Evolutionary conservation across 2,329 filamentous ascomycete species (phyloP).

Genomic region (Penicillium brevicompactum): DNA sequence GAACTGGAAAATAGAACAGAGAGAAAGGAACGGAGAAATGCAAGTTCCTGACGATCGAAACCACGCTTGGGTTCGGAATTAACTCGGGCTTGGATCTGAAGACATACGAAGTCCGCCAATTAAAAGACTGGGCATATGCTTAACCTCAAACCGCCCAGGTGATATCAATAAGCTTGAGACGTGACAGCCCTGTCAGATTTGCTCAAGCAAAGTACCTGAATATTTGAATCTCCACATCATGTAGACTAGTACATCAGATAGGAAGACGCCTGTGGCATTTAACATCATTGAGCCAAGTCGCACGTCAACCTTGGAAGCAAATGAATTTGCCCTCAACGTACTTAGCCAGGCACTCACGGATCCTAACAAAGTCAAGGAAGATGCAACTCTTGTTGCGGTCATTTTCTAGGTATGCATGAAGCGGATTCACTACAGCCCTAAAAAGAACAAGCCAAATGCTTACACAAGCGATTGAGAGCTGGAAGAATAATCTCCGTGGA

Average conservation of each 20-base stretch:
- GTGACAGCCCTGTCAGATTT: too few relatives aligned
- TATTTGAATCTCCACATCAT: too few relatives aligned
- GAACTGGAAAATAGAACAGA: background rate
- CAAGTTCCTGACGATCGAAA: background rate
- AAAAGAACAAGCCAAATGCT: constrained; percentile 12
- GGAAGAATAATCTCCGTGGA: constrained; percentile 61
- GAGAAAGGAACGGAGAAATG: background rate
- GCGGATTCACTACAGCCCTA: constrained; percentile 38
- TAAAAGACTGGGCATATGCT: too few relatives aligned
- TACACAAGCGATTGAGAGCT: constrained; percentile 53
- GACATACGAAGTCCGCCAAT: too few relatives aligned
- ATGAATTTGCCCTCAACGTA: constrained; percentile 55
- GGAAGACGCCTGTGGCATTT: background rate
- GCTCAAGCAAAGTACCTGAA: too few relatives aligned
- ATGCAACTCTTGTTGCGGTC: constrained; percentile 54
- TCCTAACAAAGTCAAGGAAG: constrained; percentile 34
- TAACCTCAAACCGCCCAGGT: too few relatives aligned
- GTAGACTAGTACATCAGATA: too few relatives aligned
- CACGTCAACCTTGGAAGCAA: constrained; percentile 50
- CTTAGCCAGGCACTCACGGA: constrained; percentile 37
- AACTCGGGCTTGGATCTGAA: background rate
- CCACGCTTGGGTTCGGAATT: background rate
- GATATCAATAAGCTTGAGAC: too few relatives aligned
- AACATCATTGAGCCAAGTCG: constrained; percentile 46
- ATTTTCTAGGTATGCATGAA: constrained; percentile 64